Evolutionary conservation across 2,329 filamentous ascomycete genomes (phyloP).

Genomic region (Cordyceps cateniannulata): DNA sequence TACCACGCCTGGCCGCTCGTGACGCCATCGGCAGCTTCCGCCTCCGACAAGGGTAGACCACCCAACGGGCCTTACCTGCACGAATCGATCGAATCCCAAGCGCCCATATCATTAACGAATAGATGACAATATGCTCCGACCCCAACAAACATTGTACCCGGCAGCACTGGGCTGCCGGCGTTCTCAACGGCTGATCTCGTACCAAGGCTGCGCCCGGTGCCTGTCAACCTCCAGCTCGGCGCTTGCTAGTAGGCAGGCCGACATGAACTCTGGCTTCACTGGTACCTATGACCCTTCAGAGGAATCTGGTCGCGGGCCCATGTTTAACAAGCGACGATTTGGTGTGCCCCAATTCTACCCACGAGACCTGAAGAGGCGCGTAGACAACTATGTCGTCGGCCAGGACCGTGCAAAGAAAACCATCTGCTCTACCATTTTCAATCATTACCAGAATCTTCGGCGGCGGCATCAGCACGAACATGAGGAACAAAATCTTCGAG

Average conservation of each 20-base stretch:
- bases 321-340: slow-evolving; percentile 51
- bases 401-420: slow-evolving; percentile 94
- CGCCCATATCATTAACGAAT: background rate
- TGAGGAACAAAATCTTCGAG: slow-evolving; percentile 46
- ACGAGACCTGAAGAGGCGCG: slow-evolving; percentile 72
- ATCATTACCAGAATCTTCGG: slow-evolving; percentile 87
- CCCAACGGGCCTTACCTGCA: background rate
- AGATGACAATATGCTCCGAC: slow-evolving; percentile 3
- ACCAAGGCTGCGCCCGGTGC: slow-evolving; percentile 17
- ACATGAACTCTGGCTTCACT: slow-evolving; percentile 53
- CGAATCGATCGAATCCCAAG: background rate
- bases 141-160: background rate
- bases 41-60: background rate
- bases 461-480: slow-evolving; percentile 74
- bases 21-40: background rate
- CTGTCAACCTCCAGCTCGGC: slow-evolving; percentile 21
- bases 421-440: slow-evolving; percentile 87
- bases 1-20: background rate
- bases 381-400: slow-evolving; percentile 94
- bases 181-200: background rate
- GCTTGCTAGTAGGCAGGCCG: slow-evolving; percentile 33
- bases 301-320: slow-evolving; percentile 50
- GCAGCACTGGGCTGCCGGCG: background rate
- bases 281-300: slow-evolving; percentile 50
- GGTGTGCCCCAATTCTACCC: slow-evolving; percentile 60